Conservation (phyloP, 331 rosid genomes). For the Cucumis variabilis region DNA sequence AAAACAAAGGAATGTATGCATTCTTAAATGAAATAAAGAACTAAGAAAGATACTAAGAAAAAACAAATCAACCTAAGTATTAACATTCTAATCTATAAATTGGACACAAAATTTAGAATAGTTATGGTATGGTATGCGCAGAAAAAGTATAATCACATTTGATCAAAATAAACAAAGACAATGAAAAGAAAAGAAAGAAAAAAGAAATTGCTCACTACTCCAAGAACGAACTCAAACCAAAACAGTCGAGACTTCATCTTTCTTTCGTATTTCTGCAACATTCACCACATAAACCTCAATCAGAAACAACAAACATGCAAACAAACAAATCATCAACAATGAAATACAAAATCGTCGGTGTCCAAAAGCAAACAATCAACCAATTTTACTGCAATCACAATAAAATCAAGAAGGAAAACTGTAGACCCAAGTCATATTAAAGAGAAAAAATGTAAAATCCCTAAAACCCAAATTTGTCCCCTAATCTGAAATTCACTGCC, state of each 20-base stretch:
- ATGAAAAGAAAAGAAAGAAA: too few relatives aligned
- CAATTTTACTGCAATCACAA: background rate
- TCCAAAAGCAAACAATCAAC: background rate
- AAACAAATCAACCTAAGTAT: too few relatives aligned
- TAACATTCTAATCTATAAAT: too few relatives aligned
- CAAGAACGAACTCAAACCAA: slow-evolving; percentile 42
- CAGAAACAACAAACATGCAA: background rate
- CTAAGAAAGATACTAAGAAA: too few relatives aligned
- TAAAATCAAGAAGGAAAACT: background rate
- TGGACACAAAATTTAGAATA: too few relatives aligned
- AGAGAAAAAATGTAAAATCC: background rate
- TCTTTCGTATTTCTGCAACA: slow-evolving; percentile 39
- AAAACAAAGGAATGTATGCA: background rate
- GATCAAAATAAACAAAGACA: background rate
- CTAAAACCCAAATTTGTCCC: too few relatives aligned
- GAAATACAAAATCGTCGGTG: background rate
- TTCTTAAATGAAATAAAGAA: slow-evolving; percentile 17
- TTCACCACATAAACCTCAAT: background rate
- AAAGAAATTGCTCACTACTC: slow-evolving; percentile 52
- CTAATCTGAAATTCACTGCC: too few relatives aligned
- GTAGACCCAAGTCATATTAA: background rate
- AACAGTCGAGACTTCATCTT: slow-evolving; percentile 62
- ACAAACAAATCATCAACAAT: background rate
- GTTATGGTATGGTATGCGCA: too few relatives aligned
- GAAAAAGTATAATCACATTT: background rate